Conservation (phyloP, 768 basidiomycete species). For the Leucogyrophana mollusca region DNA sequence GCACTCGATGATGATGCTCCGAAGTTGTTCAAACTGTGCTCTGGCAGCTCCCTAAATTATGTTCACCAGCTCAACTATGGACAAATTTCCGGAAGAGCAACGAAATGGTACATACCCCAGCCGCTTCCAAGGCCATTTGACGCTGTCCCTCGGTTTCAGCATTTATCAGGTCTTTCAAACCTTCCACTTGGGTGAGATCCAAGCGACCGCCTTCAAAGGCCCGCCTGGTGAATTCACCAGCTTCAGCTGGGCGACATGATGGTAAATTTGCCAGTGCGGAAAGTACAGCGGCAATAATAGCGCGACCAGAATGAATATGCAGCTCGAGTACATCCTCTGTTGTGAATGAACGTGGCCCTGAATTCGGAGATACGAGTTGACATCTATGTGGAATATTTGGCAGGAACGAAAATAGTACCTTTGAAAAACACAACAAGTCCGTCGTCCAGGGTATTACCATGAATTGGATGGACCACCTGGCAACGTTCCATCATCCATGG, state of each 20-base stretch:
- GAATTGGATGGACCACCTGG: conserved; percentile 61
- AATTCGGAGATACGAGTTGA: conserved; percentile 1
- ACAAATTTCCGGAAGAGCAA: not conserved
- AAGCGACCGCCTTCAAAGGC: conserved; percentile 80
- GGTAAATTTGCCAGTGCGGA: conserved; percentile 59
- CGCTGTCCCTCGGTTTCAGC: conserved; percentile 87
- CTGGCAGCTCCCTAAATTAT: conserved; percentile 57
- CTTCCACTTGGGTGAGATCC: conserved; percentile 88
- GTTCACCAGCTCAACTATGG: not conserved
- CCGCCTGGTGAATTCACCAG: conserved; percentile 87
- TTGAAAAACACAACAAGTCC: conserved; percentile 81
- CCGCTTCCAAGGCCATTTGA: conserved; percentile 65
- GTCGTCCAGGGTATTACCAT: conserved; percentile 67
- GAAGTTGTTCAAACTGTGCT: conserved; percentile 59
- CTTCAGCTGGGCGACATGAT: conserved; percentile 72
- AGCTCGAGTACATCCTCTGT: conserved; percentile 81
- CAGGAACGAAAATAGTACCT: conserved; percentile 40
- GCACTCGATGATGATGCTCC: conserved; percentile 66
- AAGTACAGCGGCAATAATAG: conserved; percentile 72
- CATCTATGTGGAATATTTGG: not conserved
- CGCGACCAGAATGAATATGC: conserved; percentile 85
- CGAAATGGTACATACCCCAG: conserved; percentile 54
- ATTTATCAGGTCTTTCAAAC: conserved; percentile 81
- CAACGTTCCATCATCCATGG: conserved; percentile 75
- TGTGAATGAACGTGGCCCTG: conserved; percentile 81